Conservation (phyloP, 306 rosid species). For the barrel medic (Medicago truncatula) region DNA sequence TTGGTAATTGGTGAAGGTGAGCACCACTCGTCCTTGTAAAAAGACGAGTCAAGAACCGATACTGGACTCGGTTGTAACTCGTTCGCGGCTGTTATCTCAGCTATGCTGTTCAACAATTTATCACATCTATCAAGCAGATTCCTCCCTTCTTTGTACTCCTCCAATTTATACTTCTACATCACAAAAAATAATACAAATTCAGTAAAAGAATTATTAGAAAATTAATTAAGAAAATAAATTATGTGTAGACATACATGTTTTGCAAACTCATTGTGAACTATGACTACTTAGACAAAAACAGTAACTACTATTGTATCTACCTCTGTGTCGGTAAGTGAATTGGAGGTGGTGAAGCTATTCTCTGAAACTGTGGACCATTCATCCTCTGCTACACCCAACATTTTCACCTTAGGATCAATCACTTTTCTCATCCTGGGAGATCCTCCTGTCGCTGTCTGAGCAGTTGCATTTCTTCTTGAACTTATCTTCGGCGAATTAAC, state of each 20-base stretch:
- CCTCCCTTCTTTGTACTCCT: conserved; percentile 73
- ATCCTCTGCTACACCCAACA: conserved; percentile 57
- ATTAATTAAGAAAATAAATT: no score
- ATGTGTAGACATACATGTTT: no score
- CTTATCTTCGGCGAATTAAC: conserved; percentile 67
- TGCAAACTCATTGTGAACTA: no score
- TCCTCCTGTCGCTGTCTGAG: conserved; percentile 51
- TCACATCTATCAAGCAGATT: conserved; percentile 82
- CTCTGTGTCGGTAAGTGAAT: conserved; percentile 76
- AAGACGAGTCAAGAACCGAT: conserved; percentile 89
- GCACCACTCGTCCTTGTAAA: conserved; percentile 80
- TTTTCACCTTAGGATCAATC: conserved; percentile 44
- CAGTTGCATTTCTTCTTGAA: conserved; percentile 50
- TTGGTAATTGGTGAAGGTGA: conserved; percentile 90
- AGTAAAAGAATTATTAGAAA: not conserved
- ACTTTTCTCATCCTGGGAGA: conserved; percentile 64
- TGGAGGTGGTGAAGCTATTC: conserved; percentile 61
- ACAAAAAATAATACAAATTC: not conserved
- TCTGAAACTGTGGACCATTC: conserved; percentile 81
- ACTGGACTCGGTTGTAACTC: conserved; percentile 97
- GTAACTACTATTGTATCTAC: conserved; percentile 39
- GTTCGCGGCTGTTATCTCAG: conserved; percentile 68
- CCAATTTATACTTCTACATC: conserved; percentile 64
- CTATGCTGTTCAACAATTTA: conserved; percentile 79
- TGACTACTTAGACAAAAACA: not conserved